Base-by-base conservation (phyloP, 148 eudicot species). In the Simmondsia chinensis region DNA sequence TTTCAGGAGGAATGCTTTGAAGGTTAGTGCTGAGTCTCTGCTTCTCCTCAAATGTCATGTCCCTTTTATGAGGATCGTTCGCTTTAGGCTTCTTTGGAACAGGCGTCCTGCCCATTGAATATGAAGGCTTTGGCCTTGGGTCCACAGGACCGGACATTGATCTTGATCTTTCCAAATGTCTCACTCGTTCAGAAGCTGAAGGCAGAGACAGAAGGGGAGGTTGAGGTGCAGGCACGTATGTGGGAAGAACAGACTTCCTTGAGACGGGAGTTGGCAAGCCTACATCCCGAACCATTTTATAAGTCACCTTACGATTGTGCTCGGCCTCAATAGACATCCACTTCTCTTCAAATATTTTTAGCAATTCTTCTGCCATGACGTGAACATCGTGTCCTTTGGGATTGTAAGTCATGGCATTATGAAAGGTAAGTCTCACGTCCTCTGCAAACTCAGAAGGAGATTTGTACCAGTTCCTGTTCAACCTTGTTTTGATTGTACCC, bases 21-120 rank as follows among this genome's bases (percentile, higher is more conserved):
- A 87, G 94, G 59, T 87, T 59, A 18, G 75, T 65, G 60, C 94
- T 82, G 21, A 87, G 96, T 71, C 48, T 87, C 39, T 87, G 94
- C 64, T 87, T 87, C 75, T 87, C 96, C 28, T 87, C 94, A 55
- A 56, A 74, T 4, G 96, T 87, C 96, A 87, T 87, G 52, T 87
- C 82, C 63, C 96, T 79, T 61, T 87, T 87, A 55, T 79, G 27
- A 9, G 63, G 82, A 79, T 87, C 96, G 56, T 65, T 87, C 8
- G 96, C 94, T 58, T 87, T 87, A 1, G 94, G 96, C 46, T 87
- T 87, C 72, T 79, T 76, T 4, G 71, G 83, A 27, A 46, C 85
- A 4, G 94, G 87, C 24, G 77, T 63, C 65, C 88, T 61, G 10
- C 44, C 67, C 11, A 50, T 66, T 14, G 64, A 73, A 38, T 59